Conservation (phyloP, 192 early-diverging fungal species). For the Linnemannia zychae region DNA sequence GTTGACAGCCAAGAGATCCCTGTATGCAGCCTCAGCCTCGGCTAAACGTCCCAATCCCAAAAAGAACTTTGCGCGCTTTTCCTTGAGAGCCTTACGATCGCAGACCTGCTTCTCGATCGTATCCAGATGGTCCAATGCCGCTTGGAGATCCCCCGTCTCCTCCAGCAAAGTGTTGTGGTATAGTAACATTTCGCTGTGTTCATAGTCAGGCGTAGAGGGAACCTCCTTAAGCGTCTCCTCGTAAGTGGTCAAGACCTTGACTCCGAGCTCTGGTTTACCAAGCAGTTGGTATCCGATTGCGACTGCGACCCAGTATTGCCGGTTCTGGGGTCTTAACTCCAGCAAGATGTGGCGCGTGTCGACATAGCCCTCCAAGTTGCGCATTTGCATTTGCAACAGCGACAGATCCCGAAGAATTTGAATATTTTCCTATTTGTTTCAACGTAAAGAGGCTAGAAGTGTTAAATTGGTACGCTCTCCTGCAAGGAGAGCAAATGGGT, state of each 20-base stretch:
- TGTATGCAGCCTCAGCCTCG: slow-evolving; percentile 81
- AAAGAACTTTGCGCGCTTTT: slow-evolving; percentile 78
- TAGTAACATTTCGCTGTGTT: slow-evolving; percentile 85
- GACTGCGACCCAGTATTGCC: slow-evolving; percentile 86
- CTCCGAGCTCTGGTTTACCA: slow-evolving; percentile 77
- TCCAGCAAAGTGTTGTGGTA: slow-evolving; percentile 90
- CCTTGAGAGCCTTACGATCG: slow-evolving; percentile 80
- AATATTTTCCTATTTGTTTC: slow-evolving; percentile 75
- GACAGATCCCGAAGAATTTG: slow-evolving; percentile 93
- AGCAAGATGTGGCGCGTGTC: slow-evolving; percentile 80
- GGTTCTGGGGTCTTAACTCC: slow-evolving; percentile 73
- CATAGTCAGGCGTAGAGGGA: slow-evolving; percentile 60
- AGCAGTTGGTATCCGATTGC: slow-evolving; percentile 87
- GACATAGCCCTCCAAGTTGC: slow-evolving; percentile 86
- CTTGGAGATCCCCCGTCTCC: slow-evolving; percentile 80
- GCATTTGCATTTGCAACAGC: slow-evolving; percentile 86
- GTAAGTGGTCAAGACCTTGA: slow-evolving; percentile 77
- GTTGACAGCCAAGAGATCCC: slow-evolving; percentile 80
- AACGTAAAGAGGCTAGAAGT: background rate
- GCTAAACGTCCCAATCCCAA: slow-evolving; percentile 72
- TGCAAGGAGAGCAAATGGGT: background rate
- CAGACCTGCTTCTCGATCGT: slow-evolving; percentile 78
- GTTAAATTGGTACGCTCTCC: background rate
- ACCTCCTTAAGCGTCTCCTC: slow-evolving; percentile 71
- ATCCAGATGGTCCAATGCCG: slow-evolving; percentile 82